Evolutionary conservation across 495 filamentous ascomycete species (phyloP).

Genomic region (Friedmanniomyces simplex): DNA sequence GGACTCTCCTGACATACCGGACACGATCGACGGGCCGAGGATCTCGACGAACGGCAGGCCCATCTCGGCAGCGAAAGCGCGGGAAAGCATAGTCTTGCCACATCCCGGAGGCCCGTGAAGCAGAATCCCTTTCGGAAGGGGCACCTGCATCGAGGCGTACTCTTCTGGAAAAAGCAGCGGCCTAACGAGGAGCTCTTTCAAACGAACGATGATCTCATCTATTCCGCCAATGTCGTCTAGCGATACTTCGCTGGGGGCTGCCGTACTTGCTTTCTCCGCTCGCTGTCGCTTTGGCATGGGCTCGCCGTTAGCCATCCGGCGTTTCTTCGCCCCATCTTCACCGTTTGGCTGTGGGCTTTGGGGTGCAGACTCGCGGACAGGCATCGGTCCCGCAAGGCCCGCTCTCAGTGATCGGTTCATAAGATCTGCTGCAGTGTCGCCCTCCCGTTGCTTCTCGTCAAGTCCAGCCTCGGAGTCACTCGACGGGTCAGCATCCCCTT

Average conservation of each 20-base stretch:
- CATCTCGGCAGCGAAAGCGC: constrained; percentile 78
- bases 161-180: constrained; percentile 58
- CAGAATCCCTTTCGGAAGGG: constrained; percentile 76
- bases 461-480: constrained; percentile 40
- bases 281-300: constrained; percentile 50
- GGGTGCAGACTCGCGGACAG: constrained; percentile 5
- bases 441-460: constrained; percentile 13
- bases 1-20: constrained; percentile 92
- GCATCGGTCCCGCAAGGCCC: constrained; percentile 10
- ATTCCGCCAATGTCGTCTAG: constrained; percentile 79
- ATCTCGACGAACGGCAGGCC: constrained; percentile 81
- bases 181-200: constrained; percentile 72
- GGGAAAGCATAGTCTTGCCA: constrained; percentile 88
- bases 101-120: constrained; percentile 90
- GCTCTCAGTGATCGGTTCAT: constrained; percentile 49
- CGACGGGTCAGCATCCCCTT: constrained; percentile 41
- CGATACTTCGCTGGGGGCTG: constrained; percentile 64
- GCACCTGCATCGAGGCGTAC: constrained; percentile 49
- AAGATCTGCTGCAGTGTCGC: constrained; percentile 47
- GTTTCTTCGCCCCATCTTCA: constrained; percentile 8
- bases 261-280: constrained; percentile 30
- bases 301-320: constrained; percentile 55
- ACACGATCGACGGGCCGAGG: constrained; percentile 78
- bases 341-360: background rate
- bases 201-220: constrained; percentile 62